These are phyloP conservation scores for Hypoxylon perforatum DNA, from an alignment of 495 filamentous ascomycete genomes.

Conservation along the genomic window DNA sequence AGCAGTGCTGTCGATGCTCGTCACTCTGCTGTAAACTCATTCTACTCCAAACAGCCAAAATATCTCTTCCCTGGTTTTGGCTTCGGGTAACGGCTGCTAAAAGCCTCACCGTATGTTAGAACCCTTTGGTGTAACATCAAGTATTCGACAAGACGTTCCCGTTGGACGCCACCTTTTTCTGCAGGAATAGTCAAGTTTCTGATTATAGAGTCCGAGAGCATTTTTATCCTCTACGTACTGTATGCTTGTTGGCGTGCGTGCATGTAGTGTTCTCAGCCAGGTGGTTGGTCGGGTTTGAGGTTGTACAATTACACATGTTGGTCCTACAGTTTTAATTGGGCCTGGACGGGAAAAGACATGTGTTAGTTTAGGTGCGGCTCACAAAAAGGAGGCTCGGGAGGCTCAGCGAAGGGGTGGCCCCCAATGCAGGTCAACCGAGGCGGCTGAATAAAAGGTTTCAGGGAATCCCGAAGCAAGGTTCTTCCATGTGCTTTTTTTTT, in stretches of 20 bases:
- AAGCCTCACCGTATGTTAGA: background rate
- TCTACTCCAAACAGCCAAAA: constrained; percentile 15
- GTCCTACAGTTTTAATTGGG: constrained; percentile 42
- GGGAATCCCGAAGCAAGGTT: constrained; percentile 38
- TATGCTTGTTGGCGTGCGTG: constrained; percentile 28
- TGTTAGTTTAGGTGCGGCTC: constrained; percentile 50
- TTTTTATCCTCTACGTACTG: constrained; percentile 28
- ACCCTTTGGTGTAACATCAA: background rate
- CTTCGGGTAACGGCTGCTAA: background rate
- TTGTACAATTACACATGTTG: constrained; percentile 17
- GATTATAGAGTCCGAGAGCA: constrained; percentile 30
- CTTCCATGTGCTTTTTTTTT: constrained; percentile 35
- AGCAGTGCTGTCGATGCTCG: background rate
- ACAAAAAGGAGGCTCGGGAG: constrained; percentile 30
- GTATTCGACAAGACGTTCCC: constrained; percentile 27
- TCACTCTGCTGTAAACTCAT: constrained; percentile 8
- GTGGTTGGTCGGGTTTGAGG: constrained; percentile 28
- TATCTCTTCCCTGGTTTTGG: constrained; percentile 4
- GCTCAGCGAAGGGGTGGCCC: constrained; percentile 43
- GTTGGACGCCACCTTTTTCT: constrained; percentile 42
- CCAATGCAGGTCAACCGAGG: constrained; percentile 45
- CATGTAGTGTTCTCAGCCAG: constrained; percentile 26
- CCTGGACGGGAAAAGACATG: constrained; percentile 36
- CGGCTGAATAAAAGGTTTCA: constrained; percentile 45
- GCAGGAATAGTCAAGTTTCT: constrained; percentile 33